Evolutionary conservation across 148 eudicot species (phyloP), one percentile per base, ranked within the genome.

Genomic region (Camellia sinensis): DNA sequence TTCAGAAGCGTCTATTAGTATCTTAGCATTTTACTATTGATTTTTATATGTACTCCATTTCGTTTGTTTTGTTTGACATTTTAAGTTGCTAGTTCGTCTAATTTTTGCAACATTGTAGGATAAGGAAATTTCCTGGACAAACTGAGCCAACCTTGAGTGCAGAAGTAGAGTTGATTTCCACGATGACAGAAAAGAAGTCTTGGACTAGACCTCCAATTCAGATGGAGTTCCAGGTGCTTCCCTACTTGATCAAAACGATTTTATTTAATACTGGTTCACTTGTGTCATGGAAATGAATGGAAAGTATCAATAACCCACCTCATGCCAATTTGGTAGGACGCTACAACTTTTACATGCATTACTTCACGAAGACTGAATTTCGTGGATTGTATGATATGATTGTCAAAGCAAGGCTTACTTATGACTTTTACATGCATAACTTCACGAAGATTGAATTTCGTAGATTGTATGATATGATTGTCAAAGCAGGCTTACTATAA

Each of bases 71-170:
- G 44, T 53, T 67, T 6, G 29, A 15, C 11, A 74, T 29, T 61
- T 61, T 21, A 71, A 50, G 61, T 29, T 29, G 62, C 15, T 48
- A 11, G 63, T 48, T 22, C 75, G 29, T 56, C 67, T 10, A 22
- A n/a, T 21, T 67, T 6, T 67, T 44, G 71, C 5, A 77, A 68
- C 1, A 50, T 41, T 88, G 70, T 86, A 96, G 98, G 92, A 96
- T 96, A 82, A 87, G 97, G 83, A 96, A 96, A 85, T 96, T 96
- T 82, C 99, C 99, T 12, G 99, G 99, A 61, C 99, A 96, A 87
- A 96, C 97, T 7, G 99, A 96, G 87, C 86, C 99, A 79, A 96
- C 99, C 52, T 85, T 96, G 87, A 96, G 99, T 84, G 99, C 99
- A 71, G 99, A 96, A 84, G 92, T 96, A 48, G 99, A 96, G 89